Base-by-base conservation (phyloP, 345 rosid genomes). In the Gossypium longicalyx region DNA sequence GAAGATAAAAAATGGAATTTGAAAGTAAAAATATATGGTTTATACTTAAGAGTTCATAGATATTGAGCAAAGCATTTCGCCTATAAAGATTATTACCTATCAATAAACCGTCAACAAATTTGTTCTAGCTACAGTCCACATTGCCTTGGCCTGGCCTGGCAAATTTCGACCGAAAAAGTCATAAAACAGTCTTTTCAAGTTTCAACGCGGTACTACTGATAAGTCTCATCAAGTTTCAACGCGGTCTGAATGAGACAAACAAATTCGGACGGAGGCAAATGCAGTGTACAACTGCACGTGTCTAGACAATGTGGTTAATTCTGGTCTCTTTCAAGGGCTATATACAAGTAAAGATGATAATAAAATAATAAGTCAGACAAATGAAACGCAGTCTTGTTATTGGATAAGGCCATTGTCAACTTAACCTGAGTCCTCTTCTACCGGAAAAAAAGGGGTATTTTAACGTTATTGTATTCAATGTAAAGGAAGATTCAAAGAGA, bases 1-100 rank as follows among this genome's bases (percentile, higher is more conserved):
- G 45, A 3, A n/a, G 7, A 4, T 34, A 53, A 7, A 5, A 11
- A 16, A n/a, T 20, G 17, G 12, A 4, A 53, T 49, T 25, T 13
- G 48, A 1, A 65, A 38, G 68, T 19, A 45, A 51, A 27, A 53
- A 53, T 70, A 53, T 70, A 67, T 67, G 54, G 71, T 19, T 34
- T 34, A 34, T 4, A 4, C 41, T 34, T 52, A 16, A 52, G 56
- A 52, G 20, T 16, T 52, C 56, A 52, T 52, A 52, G 56, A 52
- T 52, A 52, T 52, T 52, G 56, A 52, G 56, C 56, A 17, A 52
- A 56, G 41, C 41, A 34, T 34, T 34, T 34, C 41, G 7, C 41
- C 41, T 34, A 5, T 34, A 34, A 34, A 34, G 41, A 34, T 34
- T 34, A 34, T 34, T 34, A 34, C 20, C 60, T 13, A 56, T 20